Evolutionary conservation across 2,329 filamentous ascomycete genomes (phyloP), one percentile per base, ranked within the genome.

Genomic region (Mycosphaerella arachidis): DNA sequence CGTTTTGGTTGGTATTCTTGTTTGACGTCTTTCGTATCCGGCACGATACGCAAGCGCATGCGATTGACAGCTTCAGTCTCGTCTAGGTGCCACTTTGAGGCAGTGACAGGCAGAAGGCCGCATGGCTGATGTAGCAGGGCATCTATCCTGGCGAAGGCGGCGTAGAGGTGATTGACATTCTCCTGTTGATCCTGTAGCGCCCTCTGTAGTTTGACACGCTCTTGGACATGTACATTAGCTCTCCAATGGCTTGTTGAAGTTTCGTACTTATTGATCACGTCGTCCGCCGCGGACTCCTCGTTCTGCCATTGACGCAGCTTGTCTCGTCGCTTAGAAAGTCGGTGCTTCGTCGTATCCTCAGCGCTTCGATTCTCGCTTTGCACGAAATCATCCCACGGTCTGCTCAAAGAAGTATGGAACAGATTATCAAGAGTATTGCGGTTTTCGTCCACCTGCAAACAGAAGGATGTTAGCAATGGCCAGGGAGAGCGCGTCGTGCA

Each of bases 11-110:
- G 90, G 69, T 92, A 96, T 51, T 89, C 85, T 58, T 90, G 86
- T 56, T 87, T 82, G 27, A 86, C 82, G 0, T 82, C 80, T 0
- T 84, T 83, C 58, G 85, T 84, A 71, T 97, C 92, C 0, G 92
- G 90, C 1, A 97, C 81, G 54, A 96, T 84, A 30, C 94, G 86
- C 68, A 96, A 81, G 16, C 95, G 86, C 91, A 97, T 97, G 18
- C 95, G 87, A 73, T 97, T 96, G 10, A 92, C 87, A 10, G 94
- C 93, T 77, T 99, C 94, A 0, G 94, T 97, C 68, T 95, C 88
- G 71, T 99, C 94, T 13, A 99, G 83, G 68, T 93, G 92, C 93
- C 93, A 99, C 73, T 89, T 95, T 0, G 81, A 79, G 2, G 81
- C 78, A 0, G 82, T 78, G 40, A 88, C 84, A 55, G 88, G 86